Conservation (phyloP, 306 rosid genomes). For the Cyclanthera cordifolia region DNA sequence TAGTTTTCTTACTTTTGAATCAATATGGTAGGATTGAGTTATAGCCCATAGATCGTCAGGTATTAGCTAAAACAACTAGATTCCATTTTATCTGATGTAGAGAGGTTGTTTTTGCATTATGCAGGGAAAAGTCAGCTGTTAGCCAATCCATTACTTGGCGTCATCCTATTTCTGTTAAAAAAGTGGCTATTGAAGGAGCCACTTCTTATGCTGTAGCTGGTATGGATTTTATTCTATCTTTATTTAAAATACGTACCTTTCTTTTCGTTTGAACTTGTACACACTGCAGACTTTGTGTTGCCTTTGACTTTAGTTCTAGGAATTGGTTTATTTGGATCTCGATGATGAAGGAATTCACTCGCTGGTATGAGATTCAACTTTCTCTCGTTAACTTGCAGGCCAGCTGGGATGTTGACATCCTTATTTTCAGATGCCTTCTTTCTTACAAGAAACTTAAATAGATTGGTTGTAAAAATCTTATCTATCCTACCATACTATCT, state of each 20-base stretch:
- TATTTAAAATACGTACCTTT: neutral
- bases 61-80: neutral
- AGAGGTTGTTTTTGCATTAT: neutral
- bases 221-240: slow-evolving; percentile 6
- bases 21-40: neutral
- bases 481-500: neutral
- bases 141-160: slow-evolving; percentile 77
- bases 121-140: slow-evolving; percentile 72
- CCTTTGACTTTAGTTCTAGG: too few species aligned
- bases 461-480: too few species aligned
- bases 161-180: slow-evolving; percentile 51
- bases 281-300: too few species aligned
- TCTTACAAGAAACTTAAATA: too few species aligned
- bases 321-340: too few species aligned
- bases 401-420: too few species aligned
- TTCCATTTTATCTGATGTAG: neutral
- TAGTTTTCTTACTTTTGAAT: slow-evolving; percentile 1
- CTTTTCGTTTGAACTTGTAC: neutral
- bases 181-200: slow-evolving; percentile 52
- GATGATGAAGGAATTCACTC: too few species aligned
- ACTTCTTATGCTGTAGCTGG: slow-evolving; percentile 69
- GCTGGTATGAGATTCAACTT: too few species aligned
- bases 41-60: neutral
- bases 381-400: too few species aligned
- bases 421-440: too few species aligned